Evolutionary conservation across 257 asterid genomes (phyloP).

Genomic region (Rubia yunnanensis): DNA sequence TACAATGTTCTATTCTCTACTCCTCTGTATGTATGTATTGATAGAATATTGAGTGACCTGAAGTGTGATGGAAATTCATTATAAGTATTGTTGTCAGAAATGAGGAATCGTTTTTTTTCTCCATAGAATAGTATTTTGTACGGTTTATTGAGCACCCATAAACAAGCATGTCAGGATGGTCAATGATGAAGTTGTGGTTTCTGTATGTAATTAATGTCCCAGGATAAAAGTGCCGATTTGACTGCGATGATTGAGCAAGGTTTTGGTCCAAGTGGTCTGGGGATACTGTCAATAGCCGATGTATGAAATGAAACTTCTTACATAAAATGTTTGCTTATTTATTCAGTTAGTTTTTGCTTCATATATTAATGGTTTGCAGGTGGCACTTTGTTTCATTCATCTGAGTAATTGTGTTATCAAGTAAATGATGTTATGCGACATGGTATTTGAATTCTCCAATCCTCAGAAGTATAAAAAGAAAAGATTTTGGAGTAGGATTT

Average conservation of each 20-base stretch:
- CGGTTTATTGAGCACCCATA: not conserved
- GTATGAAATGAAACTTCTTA: slow-evolving; percentile 31
- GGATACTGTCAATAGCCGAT: slow-evolving; percentile 61
- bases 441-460: not conserved
- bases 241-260: slow-evolving; percentile 69
- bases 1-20: not conserved
- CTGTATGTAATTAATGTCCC: slow-evolving; percentile 14
- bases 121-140: not conserved
- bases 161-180: not conserved
- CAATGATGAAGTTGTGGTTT: slow-evolving; percentile 12
- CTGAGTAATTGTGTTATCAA: not conserved
- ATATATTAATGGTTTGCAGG: not conserved
- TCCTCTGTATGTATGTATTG: not conserved
- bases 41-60: not conserved
- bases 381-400: not conserved
- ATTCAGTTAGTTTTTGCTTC: not conserved
- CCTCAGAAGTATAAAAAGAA: not conserved
- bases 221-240: slow-evolving; percentile 59
- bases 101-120: not conserved
- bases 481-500: not conserved
- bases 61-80: not conserved
- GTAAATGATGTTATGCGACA: not conserved
- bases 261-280: slow-evolving; percentile 78
- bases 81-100: not conserved
- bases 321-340: not conserved